Evolutionary conservation across 2,329 filamentous ascomycete species (phyloP).

Genomic region (Byssochlamys sp.): DNA sequence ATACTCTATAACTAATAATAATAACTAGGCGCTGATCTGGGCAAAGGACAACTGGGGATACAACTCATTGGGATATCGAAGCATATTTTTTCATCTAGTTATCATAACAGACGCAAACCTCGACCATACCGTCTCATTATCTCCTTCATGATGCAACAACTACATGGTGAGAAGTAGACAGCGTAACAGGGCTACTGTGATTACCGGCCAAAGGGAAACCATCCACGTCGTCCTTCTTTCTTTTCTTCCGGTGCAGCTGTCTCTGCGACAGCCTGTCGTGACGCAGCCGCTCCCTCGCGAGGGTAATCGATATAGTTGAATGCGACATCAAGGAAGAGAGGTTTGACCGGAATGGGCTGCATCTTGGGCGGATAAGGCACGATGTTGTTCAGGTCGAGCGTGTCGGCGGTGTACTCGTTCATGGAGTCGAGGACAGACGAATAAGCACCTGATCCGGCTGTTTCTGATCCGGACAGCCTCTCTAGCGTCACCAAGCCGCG

Average conservation of each 20-base stretch:
- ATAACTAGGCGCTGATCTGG: no score
- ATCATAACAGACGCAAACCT: not conserved
- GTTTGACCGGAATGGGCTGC: slow-evolving; percentile 79
- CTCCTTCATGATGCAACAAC: not conserved
- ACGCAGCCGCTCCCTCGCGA: slow-evolving; percentile 38
- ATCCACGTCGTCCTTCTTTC: slow-evolving; percentile 56
- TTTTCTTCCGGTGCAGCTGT: slow-evolving; percentile 28
- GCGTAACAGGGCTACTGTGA: no score
- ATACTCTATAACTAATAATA: no score
- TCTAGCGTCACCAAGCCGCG: slow-evolving; percentile 78
- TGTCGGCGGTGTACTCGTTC: slow-evolving; percentile 61
- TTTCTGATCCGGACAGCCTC: slow-evolving; percentile 47
- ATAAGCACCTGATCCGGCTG: slow-evolving; percentile 30
- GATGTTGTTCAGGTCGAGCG: slow-evolving; percentile 66
- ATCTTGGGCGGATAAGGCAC: slow-evolving; percentile 80
- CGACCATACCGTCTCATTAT: not conserved
- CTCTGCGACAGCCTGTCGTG: slow-evolving; percentile 19
- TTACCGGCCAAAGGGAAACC: slow-evolving; percentile 59
- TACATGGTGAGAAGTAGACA: not conserved
- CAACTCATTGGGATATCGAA: no score
- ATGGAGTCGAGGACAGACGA: slow-evolving; percentile 65
- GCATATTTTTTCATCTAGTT: no score
- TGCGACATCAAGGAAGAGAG: slow-evolving; percentile 87
- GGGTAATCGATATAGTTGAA: slow-evolving; percentile 98
- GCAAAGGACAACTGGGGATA: no score